Evolutionary conservation across 768 basidiomycete species (phyloP).

Genomic region (Sporobolomyces phaffii): DNA sequence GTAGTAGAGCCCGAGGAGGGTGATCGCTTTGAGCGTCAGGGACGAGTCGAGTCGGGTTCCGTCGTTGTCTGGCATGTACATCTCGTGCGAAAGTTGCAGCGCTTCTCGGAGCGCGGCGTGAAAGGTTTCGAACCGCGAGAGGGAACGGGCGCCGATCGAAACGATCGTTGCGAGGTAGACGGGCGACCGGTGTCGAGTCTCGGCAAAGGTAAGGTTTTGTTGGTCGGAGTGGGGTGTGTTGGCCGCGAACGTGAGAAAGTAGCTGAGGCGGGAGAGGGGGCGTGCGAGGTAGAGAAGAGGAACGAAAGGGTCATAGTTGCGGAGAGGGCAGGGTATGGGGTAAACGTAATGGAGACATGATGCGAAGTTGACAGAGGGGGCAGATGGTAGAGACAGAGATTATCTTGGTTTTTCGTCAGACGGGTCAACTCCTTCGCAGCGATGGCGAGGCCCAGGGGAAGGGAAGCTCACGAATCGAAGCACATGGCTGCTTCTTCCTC

Average conservation of each 20-base stretch:
- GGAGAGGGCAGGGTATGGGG: neutral
- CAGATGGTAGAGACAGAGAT: neutral
- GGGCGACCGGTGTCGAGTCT: conserved; percentile 27
- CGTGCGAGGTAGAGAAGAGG: neutral
- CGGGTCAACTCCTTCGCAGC: neutral
- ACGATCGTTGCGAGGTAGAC: conserved; percentile 33
- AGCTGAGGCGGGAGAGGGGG: conserved; percentile 3
- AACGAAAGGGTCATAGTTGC: neutral
- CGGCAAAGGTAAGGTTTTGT: conserved; percentile 17
- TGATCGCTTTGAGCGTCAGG: conserved; percentile 23
- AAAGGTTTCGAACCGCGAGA: conserved; percentile 25
- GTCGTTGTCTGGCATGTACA: conserved; percentile 17
- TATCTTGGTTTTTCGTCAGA: neutral
- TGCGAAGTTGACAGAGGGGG: no score
- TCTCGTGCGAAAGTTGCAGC: conserved; percentile 13
- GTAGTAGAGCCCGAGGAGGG: conserved; percentile 25
- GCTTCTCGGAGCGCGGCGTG: conserved; percentile 23
- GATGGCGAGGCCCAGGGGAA: neutral
- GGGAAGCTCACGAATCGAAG: conserved; percentile 24
- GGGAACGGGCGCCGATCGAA: conserved; percentile 35
- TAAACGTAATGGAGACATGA: neutral
- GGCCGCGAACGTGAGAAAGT: conserved; percentile 28
- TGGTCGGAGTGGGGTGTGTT: neutral
- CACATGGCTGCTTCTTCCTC: conserved; percentile 34
- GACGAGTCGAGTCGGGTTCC: neutral